Conservation (phyloP, 805 yeast genomes). For the Cyberlindnera sargentensis region DNA sequence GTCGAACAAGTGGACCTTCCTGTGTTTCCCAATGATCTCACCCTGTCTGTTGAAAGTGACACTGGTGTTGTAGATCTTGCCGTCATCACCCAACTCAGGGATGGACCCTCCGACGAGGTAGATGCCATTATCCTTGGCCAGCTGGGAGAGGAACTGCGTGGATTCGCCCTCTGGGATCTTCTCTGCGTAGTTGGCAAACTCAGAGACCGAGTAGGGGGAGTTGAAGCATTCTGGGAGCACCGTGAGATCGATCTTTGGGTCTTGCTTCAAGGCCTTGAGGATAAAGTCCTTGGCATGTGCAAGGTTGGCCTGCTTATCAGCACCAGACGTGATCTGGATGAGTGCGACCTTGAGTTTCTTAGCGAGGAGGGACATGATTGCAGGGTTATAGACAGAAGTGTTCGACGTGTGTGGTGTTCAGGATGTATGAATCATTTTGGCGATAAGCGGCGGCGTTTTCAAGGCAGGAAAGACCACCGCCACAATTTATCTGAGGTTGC, state of each 20-base stretch:
- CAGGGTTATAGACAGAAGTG: neutral
- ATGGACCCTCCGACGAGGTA: slow-evolving; percentile 87
- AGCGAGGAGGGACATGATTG: slow-evolving; percentile 16
- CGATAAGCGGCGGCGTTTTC: no score
- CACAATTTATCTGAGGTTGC: no score
- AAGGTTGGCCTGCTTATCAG: slow-evolving; percentile 74
- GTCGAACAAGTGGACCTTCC: slow-evolving; percentile 89
- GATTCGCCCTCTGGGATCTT: slow-evolving; percentile 70
- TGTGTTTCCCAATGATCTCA: slow-evolving; percentile 77
- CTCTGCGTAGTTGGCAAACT: slow-evolving; percentile 86
- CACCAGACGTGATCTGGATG: slow-evolving; percentile 64
- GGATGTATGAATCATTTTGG: no score
- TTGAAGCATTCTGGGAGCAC: slow-evolving; percentile 87
- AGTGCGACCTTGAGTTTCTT: slow-evolving; percentile 73
- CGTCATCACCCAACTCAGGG: slow-evolving; percentile 61
- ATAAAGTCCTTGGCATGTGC: slow-evolving; percentile 58
- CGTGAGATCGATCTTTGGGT: slow-evolving; percentile 65
- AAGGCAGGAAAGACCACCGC: no score
- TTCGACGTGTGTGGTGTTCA: neutral
- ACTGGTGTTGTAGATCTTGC: slow-evolving; percentile 66
- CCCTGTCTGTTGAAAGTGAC: slow-evolving; percentile 72
- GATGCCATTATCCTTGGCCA: slow-evolving; percentile 63
- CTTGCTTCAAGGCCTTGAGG: slow-evolving; percentile 49
- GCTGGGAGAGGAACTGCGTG: slow-evolving; percentile 50
- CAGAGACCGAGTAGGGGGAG: slow-evolving; percentile 85